Percentiles rank a stretch among this genome's conserved stretches.
Evolutionary conservation across 2,329 filamentous ascomycete species (phyloP).

Genomic region (Stemphylium beticola): DNA sequence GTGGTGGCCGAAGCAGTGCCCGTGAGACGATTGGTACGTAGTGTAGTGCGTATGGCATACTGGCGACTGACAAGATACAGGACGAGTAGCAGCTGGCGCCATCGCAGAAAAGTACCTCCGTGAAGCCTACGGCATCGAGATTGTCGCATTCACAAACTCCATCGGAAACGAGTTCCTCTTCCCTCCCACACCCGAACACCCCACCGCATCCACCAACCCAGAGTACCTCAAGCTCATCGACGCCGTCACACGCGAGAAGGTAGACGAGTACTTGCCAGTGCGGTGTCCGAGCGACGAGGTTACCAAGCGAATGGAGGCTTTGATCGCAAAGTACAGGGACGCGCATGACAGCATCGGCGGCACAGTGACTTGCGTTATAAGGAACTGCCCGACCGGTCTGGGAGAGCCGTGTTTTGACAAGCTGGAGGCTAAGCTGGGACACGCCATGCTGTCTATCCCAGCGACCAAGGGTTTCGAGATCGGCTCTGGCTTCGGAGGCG

Average conservation of each 20-base stretch:
- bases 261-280: conserved; percentile 85
- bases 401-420: conserved; percentile 97
- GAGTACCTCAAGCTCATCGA: conserved; percentile 77
- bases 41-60: not conserved
- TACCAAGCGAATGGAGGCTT: conserved; percentile 74
- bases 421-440: conserved; percentile 86
- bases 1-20: conserved; percentile 89
- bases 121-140: conserved; percentile 83
- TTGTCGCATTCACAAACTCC: conserved; percentile 86
- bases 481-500: conserved; percentile 88
- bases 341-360: conserved; percentile 88
- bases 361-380: conserved; percentile 91
- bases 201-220: conserved; percentile 75
- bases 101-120: conserved; percentile 92
- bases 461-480: conserved; percentile 96
- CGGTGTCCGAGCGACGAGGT: conserved; percentile 77
- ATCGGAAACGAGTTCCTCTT: conserved; percentile 82
- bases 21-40: conserved; percentile 83
- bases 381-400: conserved; percentile 81
- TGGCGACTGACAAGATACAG: conserved; percentile 47
- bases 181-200: conserved; percentile 69
- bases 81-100: conserved; percentile 85
- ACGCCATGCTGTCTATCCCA: conserved; percentile 94
- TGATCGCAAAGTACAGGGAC: conserved; percentile 80
- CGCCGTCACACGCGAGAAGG: conserved; percentile 73